Base-by-base conservation (phyloP, 768 basidiomycete genomes). In the Neoboletus magnificus region DNA sequence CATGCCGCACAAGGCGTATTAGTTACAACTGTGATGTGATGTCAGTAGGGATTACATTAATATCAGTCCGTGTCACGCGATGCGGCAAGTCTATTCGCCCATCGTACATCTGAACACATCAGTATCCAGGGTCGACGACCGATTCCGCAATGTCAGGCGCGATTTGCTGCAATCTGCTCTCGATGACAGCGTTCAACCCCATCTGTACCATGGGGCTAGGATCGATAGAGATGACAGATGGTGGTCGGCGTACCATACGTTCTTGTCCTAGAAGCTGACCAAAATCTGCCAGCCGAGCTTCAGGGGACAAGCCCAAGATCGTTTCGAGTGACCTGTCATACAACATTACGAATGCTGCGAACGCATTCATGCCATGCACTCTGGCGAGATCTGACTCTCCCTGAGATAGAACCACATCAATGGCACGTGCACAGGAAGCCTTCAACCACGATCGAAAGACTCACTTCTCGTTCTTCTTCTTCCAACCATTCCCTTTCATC, bases 301-400 rank as follows among this genome's bases (percentile, higher is more conserved):
- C 77, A 4, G 81, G 66, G 10, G 72, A 66, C 68, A 79, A 67
- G 15, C 80, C 75, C 25, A 91, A 62, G 62, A 89, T 82, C 4
- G 81, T 76, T 16, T 84, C 77, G 7, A 87, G 62, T 5, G 76
- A 71, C 8, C 76, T 74, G 54, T 82, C 78, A 50, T 77, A 82
- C 2, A 90, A 71, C 54, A 91, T 78, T 4, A 85, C 70, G n/a
- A 80, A 77, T 7, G 89, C 83, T 1, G 83, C 82, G 64, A 89
- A 88, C 7, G 74, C 70, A 55, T 91, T 91, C 82, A 91, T 84
- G 16, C 86, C 85, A 6, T 76, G 71, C 10, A 82, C 73, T 1
- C 68, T 65, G 0, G 82, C 79, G 46, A 92, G 71, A 59, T 82
- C 77, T 27, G 74, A 72, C 58, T 91, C 89, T 35, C 83, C 82